Evolutionary conservation across 2,329 filamentous ascomycete genomes (phyloP).

Genomic region (Colletotrichum lini): DNA sequence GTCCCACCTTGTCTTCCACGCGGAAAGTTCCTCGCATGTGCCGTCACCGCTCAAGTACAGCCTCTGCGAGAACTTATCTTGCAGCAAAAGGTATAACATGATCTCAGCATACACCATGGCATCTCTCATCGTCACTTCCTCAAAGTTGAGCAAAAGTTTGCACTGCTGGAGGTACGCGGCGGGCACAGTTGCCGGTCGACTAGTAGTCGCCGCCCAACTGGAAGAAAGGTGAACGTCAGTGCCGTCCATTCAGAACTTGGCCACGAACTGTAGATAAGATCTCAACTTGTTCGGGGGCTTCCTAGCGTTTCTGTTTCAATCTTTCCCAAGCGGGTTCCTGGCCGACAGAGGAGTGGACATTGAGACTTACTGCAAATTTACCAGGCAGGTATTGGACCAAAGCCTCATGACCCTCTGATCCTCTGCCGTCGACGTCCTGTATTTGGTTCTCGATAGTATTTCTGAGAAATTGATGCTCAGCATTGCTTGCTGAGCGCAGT

Average conservation of each 20-base stretch:
- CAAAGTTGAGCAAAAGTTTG: conserved; percentile 56
- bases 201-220: conserved; percentile 59
- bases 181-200: conserved; percentile 56
- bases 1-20: conserved; percentile 54
- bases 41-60: conserved; percentile 49
- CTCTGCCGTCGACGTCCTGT: conserved; percentile 48
- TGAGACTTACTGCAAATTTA: conserved; percentile 52
- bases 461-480: conserved; percentile 59
- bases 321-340: too few species aligned
- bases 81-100: conserved; percentile 53
- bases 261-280: too few species aligned
- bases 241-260: background rate
- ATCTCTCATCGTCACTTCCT: conserved; percentile 58
- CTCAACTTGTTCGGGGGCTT: too few species aligned
- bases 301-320: background rate
- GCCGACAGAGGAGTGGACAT: background rate
- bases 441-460: conserved; percentile 54
- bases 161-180: conserved; percentile 56
- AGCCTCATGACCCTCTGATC: conserved; percentile 54
- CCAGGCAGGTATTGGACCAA: conserved; percentile 55
- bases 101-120: conserved; percentile 58
- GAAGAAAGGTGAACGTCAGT: conserved; percentile 2
- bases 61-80: conserved; percentile 52
- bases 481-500: conserved; percentile 60
- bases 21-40: conserved; percentile 51